phyloP scores from a whole-genome alignment of 139 green algal genomes.

The Picochlorum costavermella region DNA sequence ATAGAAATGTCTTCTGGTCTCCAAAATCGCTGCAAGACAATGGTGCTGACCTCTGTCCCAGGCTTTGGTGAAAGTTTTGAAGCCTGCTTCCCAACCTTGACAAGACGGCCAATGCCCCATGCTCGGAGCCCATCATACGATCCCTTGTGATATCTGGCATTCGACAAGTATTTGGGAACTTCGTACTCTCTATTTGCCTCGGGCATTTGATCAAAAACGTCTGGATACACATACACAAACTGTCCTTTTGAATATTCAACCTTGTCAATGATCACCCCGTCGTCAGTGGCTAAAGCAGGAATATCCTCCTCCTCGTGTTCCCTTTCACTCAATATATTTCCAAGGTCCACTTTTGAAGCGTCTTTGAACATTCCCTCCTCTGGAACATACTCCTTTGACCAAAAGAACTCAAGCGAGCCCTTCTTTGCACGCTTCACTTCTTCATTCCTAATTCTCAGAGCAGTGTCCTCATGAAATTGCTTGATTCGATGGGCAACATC shows the following conservation, averaged over 20 bases:
- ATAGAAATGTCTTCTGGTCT: constrained; percentile 78
- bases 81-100: constrained; percentile 30
- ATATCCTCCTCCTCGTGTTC: constrained; percentile 20
- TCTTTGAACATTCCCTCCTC: constrained; percentile 78
- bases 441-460: constrained; percentile 32
- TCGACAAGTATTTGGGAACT: constrained; percentile 44
- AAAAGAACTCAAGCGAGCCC: constrained; percentile 53
- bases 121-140: constrained; percentile 61
- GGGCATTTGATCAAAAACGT: constrained; percentile 42
- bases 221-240: constrained; percentile 67
- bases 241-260: constrained; percentile 54
- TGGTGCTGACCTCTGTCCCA: constrained; percentile 1
- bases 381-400: constrained; percentile 69
- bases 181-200: constrained; percentile 18
- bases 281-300: constrained; percentile 15
- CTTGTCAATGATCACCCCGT: constrained; percentile 48
- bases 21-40: constrained; percentile 72
- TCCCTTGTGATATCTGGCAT: constrained; percentile 61
- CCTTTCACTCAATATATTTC: constrained; percentile 8
- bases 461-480: constrained; percentile 41
- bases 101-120: constrained; percentile 60
- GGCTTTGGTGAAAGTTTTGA: constrained; percentile 3
- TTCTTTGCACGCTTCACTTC: constrained; percentile 19
- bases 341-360: constrained; percentile 43
- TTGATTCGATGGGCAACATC: constrained; percentile 23